phyloP scores from a whole-genome alignment of 495 filamentous ascomycete species.

The Sphaerosporella brunnea region DNA sequence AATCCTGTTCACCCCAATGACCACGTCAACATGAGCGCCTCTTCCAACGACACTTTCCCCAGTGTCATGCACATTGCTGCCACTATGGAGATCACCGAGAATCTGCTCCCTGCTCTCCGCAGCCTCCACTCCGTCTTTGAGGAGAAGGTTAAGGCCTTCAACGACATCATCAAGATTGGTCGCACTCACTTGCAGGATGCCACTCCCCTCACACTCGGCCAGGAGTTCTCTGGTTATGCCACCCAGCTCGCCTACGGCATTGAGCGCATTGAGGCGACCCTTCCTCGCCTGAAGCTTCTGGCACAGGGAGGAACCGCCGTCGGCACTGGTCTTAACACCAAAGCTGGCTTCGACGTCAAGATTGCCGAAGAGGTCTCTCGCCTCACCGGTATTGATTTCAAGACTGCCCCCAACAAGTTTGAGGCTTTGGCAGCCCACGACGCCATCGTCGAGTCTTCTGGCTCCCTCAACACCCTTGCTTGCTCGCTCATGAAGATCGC shows the following conservation, averaged over 20 bases:
- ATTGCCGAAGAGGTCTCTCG: conserved; percentile 78
- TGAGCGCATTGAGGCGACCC: conserved; percentile 61
- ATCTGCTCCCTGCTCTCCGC: conserved; percentile 65
- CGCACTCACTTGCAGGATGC: conserved; percentile 96
- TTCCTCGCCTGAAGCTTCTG: conserved; percentile 70
- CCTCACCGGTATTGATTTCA: conserved; percentile 82
- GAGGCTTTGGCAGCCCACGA: conserved; percentile 96
- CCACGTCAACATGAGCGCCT: conserved; percentile 97
- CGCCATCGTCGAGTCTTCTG: conserved; percentile 82
- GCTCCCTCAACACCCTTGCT: conserved; percentile 84
- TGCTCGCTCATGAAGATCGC: conserved; percentile 93
- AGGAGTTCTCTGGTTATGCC: conserved; percentile 97
- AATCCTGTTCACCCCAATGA: conserved; percentile 98
- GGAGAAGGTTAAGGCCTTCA: conserved; percentile 76
- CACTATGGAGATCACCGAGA: conserved; percentile 75
- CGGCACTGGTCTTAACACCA: conserved; percentile 94
- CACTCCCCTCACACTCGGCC: conserved; percentile 84
- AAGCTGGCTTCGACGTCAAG: conserved; percentile 82
- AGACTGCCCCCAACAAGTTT: conserved; percentile 97
- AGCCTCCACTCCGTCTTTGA: conserved; percentile 67
- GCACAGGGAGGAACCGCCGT: conserved; percentile 96
- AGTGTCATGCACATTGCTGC: conserved; percentile 99
- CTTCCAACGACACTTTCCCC: conserved; percentile 97
- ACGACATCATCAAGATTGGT: conserved; percentile 94
- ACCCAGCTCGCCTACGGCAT: conserved; percentile 82